Base-by-base conservation (phyloP, 2,329 filamentous ascomycete genomes). In the Sporothrix protearum region DNA sequence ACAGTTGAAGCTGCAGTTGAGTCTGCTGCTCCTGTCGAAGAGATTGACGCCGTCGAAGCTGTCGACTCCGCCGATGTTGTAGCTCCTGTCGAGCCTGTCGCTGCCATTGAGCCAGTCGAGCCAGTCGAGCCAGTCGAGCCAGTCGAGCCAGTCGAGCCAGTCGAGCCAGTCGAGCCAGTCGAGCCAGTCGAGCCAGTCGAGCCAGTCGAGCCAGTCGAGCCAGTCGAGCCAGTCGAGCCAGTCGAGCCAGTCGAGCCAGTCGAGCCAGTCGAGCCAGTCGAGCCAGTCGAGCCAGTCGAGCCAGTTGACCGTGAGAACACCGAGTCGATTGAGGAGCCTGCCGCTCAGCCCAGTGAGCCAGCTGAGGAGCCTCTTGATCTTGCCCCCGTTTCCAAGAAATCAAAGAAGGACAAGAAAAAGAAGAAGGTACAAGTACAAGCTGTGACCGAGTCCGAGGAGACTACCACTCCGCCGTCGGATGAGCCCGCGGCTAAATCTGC, bases 341-440 rank as follows among this genome's bases (percentile, higher is more conserved):
- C 30, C 7, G 1, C 49, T 25, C 49, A 53, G 30, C 55, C 22
- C 12, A 25, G 10, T 8, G 36, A 28, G 61, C 63, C 49, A 9
- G 49, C 25, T 7, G 51, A 57, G 30, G 67, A 69, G 14, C 2
- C 68, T 1, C 2, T 16, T 22, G 55, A 36, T 19, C n/a, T 51
- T n/a, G 53, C 53, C 2, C 68, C 68, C 9, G 42, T 49, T 4
- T 14, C 53, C 10, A 39, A 25, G 7, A 69, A 69, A 16, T 69
- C 55, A 25, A 69, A 69, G 39, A 69, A 69, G 36, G 68, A 59
- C 36, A 69, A 69, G 47, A 51, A 53, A 19, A 69, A 69, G 55
- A 69, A 69, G 28, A 69, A 61, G 49, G 25, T n/a, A 0, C 55
- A 47, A 6, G 39, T 42, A 3, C 49, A 53, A 53, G n/a, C 49